Conservation (phyloP, 225 moss, liverwort and hornwort species). For the Pseudisothecium myosuroides region DNA sequence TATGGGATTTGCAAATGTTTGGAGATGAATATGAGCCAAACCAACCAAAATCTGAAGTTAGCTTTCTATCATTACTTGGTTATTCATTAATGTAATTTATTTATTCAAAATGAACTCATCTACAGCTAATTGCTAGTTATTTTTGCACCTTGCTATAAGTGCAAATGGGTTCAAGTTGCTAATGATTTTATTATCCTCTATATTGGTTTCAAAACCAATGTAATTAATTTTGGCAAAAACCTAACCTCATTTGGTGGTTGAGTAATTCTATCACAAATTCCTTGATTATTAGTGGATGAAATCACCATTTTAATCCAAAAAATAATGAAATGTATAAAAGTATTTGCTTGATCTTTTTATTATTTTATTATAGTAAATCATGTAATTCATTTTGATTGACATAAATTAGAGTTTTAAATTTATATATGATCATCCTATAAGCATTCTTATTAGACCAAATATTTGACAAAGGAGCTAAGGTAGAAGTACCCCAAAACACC, state of each 20-base stretch:
- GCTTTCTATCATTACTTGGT: neutral
- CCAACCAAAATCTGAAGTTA: neutral
- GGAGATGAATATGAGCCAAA: neutral
- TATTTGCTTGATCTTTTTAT: too few species aligned
- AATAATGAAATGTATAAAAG: too few species aligned
- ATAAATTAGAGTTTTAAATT: too few species aligned
- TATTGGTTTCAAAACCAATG: rapidly evolving
- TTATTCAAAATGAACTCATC: neutral
- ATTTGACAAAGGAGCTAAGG: neutral
- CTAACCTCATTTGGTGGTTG: neutral
- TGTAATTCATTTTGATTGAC: too few species aligned
- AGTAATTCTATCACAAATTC: neutral
- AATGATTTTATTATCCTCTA: neutral
- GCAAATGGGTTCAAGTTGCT: neutral
- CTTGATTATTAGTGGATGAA: neutral
- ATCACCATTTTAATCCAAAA: neutral
- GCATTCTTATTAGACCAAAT: too few species aligned
- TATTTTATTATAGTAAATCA: too few species aligned
- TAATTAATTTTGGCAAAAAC: neutral
- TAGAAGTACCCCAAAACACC: rapidly evolving
- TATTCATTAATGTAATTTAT: neutral
- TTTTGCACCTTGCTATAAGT: rapidly evolving
- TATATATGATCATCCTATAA: too few species aligned
- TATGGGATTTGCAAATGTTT: neutral
- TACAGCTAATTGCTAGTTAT: neutral